phyloP scores from a whole-genome alignment of 208 protist species.

The Trypanosoma melophagium region DNA sequence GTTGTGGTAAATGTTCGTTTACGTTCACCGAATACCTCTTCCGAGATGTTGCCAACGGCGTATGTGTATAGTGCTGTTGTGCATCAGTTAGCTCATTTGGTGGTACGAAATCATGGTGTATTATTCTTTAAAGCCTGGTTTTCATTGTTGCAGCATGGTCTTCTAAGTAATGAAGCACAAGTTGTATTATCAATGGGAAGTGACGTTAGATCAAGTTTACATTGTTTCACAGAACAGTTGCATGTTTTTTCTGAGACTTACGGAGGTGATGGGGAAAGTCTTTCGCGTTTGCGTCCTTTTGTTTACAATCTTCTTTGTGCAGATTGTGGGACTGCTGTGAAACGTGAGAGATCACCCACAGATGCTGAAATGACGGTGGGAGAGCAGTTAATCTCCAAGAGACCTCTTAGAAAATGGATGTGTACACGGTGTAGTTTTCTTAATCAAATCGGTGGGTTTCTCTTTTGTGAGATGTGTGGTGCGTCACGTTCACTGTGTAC shows the following conservation, averaged over 20 bases:
- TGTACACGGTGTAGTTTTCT: constrained; percentile 29
- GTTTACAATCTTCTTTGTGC: constrained; percentile 2
- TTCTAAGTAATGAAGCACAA: background rate
- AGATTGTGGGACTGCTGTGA: constrained; percentile 17
- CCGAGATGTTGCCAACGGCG: constrained; percentile 18
- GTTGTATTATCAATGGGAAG: background rate
- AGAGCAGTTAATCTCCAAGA: background rate
- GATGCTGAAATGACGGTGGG: background rate
- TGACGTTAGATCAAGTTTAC: constrained; percentile 5
- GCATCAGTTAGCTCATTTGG: constrained; percentile 31
- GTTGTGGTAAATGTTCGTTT: constrained; percentile 10
- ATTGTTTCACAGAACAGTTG: constrained; percentile 17
- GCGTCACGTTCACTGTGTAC: constrained; percentile 1
- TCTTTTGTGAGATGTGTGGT: constrained; percentile 33
- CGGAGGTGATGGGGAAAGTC: background rate
- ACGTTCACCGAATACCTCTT: constrained; percentile 1
- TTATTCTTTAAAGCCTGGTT: constrained; percentile 23
- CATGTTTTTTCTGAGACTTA: background rate
- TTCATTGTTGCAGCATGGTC: constrained; percentile 11
- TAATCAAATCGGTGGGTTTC: constrained; percentile 5
- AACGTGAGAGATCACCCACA: constrained; percentile 7
- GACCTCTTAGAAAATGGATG: constrained; percentile 8
- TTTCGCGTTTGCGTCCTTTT: too few species aligned
- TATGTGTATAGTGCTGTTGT: constrained; percentile 19
- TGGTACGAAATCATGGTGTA: constrained; percentile 13